Conservation (phyloP, 176 grass and related monocot species). For the barley (Hordeum vulgare) region DNA sequence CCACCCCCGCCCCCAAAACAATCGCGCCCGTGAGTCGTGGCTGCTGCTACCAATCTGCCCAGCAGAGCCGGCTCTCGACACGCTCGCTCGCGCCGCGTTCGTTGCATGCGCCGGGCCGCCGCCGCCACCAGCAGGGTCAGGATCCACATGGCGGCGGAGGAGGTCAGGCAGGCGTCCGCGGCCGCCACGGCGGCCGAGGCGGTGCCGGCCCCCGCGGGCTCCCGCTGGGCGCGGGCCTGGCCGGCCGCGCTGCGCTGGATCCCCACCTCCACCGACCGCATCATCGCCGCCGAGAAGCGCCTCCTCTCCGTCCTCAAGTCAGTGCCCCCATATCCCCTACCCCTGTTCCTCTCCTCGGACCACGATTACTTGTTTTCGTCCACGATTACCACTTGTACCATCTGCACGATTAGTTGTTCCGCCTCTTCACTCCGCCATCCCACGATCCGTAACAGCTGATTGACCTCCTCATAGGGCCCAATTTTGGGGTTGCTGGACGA, state of each 20-base stretch:
- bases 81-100: background rate
- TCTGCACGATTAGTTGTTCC: background rate
- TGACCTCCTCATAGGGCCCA: background rate
- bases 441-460: background rate
- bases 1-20: background rate
- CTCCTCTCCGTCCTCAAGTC: constrained; percentile 84
- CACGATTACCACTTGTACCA: background rate
- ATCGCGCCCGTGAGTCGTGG: background rate
- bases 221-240: constrained; percentile 51
- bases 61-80: background rate
- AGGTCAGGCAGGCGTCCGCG: constrained; percentile 43
- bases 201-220: constrained; percentile 14
- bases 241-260: constrained; percentile 63
- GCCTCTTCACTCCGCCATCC: background rate
- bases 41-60: background rate
- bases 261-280: constrained; percentile 89
- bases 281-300: constrained; percentile 92
- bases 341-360: background rate
- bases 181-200: background rate
- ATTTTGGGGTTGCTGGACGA: background rate
- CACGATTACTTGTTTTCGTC: too few relatives aligned
- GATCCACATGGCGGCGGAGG: constrained; percentile 32
- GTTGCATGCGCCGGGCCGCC: constrained; percentile 10
- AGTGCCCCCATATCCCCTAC: background rate
- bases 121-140: background rate